Percentiles rank a stretch among this genome's conserved stretches.
These are phyloP conservation scores for Fraxinus cuspidata DNA, from an alignment of 257 asterid species.

Conservation along the genomic window DNA sequence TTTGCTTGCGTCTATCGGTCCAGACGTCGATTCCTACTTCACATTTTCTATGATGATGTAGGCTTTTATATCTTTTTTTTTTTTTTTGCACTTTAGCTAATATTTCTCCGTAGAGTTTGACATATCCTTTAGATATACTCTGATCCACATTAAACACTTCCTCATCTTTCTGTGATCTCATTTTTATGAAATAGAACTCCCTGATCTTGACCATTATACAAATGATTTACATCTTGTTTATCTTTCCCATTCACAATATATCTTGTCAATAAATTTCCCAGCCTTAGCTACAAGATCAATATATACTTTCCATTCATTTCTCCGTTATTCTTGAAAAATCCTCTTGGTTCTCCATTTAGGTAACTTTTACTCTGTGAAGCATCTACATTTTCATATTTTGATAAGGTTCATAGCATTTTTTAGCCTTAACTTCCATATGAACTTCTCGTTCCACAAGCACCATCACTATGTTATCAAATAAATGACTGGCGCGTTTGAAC, in stretches of 20 bases:
- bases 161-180: not conserved
- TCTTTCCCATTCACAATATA: not conserved
- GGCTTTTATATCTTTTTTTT: too few species aligned
- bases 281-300: not conserved
- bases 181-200: not conserved
- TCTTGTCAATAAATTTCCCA: not conserved
- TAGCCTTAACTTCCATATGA: not conserved
- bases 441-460: not conserved
- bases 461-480: not conserved
- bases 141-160: not conserved
- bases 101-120: too few species aligned
- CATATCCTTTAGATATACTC: too few species aligned
- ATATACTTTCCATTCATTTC: not conserved
- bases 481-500: not conserved
- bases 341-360: not conserved
- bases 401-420: not conserved
- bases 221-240: not conserved
- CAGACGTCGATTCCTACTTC: too few species aligned
- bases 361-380: not conserved
- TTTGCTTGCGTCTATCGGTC: too few species aligned
- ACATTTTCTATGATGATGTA: too few species aligned
- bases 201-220: not conserved
- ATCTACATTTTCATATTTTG: not conserved
- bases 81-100: too few species aligned
- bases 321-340: not conserved